Evolutionary conservation across 805 yeast species (phyloP), one percentile per base, ranked within the genome.

Genomic region (Lipomyces orientalis): DNA sequence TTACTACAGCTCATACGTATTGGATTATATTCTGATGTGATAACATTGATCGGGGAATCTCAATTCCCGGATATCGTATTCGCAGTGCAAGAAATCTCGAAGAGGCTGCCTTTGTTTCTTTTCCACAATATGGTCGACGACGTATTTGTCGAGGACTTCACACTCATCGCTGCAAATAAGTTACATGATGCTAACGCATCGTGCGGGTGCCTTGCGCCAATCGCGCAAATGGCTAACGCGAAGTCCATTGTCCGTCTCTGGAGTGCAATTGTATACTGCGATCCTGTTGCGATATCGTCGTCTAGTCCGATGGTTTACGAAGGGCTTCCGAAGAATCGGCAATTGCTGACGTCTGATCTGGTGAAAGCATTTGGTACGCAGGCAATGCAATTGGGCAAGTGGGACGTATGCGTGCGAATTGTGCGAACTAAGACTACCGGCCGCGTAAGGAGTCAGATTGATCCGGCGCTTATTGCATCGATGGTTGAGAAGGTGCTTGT

Each of bases 321-420:
- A 16, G 49, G 49, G 7, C 22, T 43, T 7, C 37, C 49, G 16
- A 19, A 9, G 12, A 22, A 55, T 22, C 51, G 14, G 33, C 55
- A 64, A 12, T 34, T 22, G 6, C 35, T 64, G 16, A 55, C 67
- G 14, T 9, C 54, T 7, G 37, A 34, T 19, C 51, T 64, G 9
- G 58, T 61, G 4, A 43, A 57, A n/a, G 51, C 61, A 7, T 64
- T 64, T 61, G 34, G 61, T 10, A 46, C 25, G 4, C 61, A 58
- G 8, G 64, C 64, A 25, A 19, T 60, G 29, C 55, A 14, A 7
- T 10, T 64, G 5, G 34, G 33, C 12, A 60, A 64, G 22, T 12
- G 29, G 33, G 34, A 33, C 19, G 61, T 49, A 14, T 39, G 49
- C 54, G n/a, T 57, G 35, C 64, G 61, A 10, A 61, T 64, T 29